Evolutionary conservation across 2,329 filamentous ascomycete genomes (phyloP), one percentile per base, ranked within the genome.

Genomic region (Ceratocystiopsis sp.): DNA sequence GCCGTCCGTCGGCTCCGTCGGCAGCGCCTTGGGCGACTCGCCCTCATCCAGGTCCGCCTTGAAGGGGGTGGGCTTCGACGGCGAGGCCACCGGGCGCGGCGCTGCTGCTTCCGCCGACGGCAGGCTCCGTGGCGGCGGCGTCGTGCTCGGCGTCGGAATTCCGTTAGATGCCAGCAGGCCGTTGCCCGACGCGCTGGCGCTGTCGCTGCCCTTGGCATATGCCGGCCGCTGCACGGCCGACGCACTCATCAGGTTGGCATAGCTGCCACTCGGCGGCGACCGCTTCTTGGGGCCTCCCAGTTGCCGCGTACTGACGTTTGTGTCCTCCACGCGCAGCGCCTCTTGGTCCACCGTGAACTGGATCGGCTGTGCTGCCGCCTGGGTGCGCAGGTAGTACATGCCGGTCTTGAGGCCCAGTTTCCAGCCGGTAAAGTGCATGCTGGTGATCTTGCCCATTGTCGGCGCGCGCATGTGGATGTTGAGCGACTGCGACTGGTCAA

Each of bases 401-500:
- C 91, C 91, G 34, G 91, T 98, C 81, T 98, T 98, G 53, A 98
- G 76, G 57, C 91, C 91, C 52, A 96, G 79, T 73, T 96, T 98
- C 91, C 91, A 98, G 55, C 91, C 91, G 40, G 91, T 76, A 59
- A 98, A 98, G 69, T 98, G 91, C 91, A 98, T 98, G 62, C 82
- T 91, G 47, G 91, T 98, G 62, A 98, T 94, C 75, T 98, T 98
- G 66, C 91, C 91, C 89, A 98, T 96, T 42, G 87, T 94, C 37
- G 91, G 91, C 57, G 96, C 89, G 64, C 93, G 93, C 80, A 98
- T 86, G 71, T 98, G 91, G 54, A 98, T 96, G 73, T 98, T 98
- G 55, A 98, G 78, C 13, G 89, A 96, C 65, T 98, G 91, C 41
- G 87, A 95, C 72, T 98, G 91, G 60, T 98, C 91, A 57, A 98